Conservation (phyloP, 2,329 filamentous ascomycete genomes). For the Sphaceloma murrayae region DNA sequence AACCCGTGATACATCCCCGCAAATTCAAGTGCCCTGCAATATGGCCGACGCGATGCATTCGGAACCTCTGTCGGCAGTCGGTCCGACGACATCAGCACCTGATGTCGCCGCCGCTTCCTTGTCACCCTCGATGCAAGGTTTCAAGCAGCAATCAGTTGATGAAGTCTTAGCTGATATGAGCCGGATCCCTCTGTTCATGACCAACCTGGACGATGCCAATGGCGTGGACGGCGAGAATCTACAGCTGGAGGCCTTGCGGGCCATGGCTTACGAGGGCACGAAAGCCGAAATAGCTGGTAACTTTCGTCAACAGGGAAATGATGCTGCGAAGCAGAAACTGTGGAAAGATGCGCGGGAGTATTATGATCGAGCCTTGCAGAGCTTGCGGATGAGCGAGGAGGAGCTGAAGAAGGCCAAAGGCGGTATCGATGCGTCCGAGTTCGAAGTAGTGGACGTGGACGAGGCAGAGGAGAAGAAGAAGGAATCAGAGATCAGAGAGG, state of each 20-base stretch:
- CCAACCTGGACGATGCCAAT: constrained; percentile 58
- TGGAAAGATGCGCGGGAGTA: constrained; percentile 84
- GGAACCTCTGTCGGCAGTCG: too few species aligned
- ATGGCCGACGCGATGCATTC: too few species aligned
- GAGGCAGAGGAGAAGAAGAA: constrained; percentile 51
- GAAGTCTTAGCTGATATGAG: constrained; percentile 57
- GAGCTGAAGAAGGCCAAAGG: constrained; percentile 14
- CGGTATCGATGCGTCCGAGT: constrained; percentile 29
- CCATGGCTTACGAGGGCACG: constrained; percentile 86
- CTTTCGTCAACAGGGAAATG: constrained; percentile 89
- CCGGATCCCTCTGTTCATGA: constrained; percentile 87
- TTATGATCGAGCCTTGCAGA: constrained; percentile 74
- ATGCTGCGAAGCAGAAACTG: constrained; percentile 62
- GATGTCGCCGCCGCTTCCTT: too few species aligned
- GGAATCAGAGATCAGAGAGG: constrained; percentile 59
- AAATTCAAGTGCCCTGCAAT: too few species aligned
- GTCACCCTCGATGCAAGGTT: constrained; percentile 50
- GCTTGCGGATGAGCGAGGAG: constrained; percentile 47
- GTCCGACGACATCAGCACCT: too few species aligned
- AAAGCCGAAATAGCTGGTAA: constrained; percentile 70
- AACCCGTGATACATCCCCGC: too few species aligned
- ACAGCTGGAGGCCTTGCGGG: constrained; percentile 76
- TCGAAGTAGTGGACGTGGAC: constrained; percentile 43
- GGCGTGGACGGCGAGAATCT: constrained; percentile 63
- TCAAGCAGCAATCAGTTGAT: constrained; percentile 47